Evolutionary conservation across 2,329 filamentous ascomycete genomes (phyloP).

Genomic region (Apiospora aurea): DNA sequence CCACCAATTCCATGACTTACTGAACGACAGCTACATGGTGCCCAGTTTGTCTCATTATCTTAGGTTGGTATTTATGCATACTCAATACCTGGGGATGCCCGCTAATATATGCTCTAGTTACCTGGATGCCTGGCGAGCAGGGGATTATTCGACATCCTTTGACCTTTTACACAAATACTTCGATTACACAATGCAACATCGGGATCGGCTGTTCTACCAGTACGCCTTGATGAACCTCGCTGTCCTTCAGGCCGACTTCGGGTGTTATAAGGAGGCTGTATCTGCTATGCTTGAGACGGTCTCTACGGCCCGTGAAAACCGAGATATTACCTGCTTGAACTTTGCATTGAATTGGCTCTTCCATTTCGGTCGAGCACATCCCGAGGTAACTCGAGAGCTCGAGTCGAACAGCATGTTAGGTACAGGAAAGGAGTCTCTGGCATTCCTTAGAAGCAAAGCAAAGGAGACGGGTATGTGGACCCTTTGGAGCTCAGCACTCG

Average conservation of each 20-base stretch:
- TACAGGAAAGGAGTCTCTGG: slow-evolving; percentile 80
- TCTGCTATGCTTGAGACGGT: slow-evolving; percentile 95
- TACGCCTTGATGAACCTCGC: slow-evolving; percentile 94
- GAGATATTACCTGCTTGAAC: slow-evolving; percentile 91
- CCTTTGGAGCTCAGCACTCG: slow-evolving; percentile 80
- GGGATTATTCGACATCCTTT: slow-evolving; percentile 88
- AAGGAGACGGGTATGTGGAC: slow-evolving; percentile 88
- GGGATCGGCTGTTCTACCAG: slow-evolving; percentile 87
- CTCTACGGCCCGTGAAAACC: slow-evolving; percentile 90
- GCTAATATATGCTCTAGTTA: slow-evolving; percentile 63
- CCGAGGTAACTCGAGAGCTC: slow-evolving; percentile 73
- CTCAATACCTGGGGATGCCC: slow-evolving; percentile 27
- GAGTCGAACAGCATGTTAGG: slow-evolving; percentile 78
- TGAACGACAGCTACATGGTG: slow-evolving; percentile 70
- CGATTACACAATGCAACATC: slow-evolving; percentile 90
- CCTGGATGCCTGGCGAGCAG: slow-evolving; percentile 89
- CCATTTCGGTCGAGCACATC: slow-evolving; percentile 88
- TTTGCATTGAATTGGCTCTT: slow-evolving; percentile 97
- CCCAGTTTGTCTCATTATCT: slow-evolving; percentile 81
- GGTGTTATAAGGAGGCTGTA: slow-evolving; percentile 88
- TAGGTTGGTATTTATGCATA: slow-evolving; percentile 53
- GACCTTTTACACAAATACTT: slow-evolving; percentile 95
- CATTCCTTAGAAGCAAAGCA: slow-evolving; percentile 84
- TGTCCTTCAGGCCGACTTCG: slow-evolving; percentile 93
- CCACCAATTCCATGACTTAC: slow-evolving; percentile 71